Percentiles rank a stretch among this genome's conserved stretches.
Evolutionary conservation across 2,329 filamentous ascomycete species (phyloP).

Genomic region (Colletotrichum sp.): DNA sequence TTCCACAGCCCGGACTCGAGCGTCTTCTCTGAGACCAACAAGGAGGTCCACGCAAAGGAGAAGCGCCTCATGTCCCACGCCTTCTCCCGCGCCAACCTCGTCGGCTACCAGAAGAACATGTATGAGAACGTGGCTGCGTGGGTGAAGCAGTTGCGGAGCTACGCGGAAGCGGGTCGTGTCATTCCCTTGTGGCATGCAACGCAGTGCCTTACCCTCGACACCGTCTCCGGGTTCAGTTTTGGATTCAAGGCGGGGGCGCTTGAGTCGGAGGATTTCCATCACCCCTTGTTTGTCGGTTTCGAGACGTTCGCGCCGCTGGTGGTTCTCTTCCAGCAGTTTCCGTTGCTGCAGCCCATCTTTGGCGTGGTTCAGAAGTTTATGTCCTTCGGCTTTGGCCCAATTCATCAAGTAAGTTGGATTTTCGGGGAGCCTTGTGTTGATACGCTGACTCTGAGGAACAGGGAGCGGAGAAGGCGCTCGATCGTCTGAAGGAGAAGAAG

Average conservation of each 20-base stretch:
- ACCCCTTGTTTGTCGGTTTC: neutral
- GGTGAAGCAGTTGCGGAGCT: neutral
- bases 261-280: neutral
- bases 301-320: neutral
- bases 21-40: neutral
- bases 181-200: neutral
- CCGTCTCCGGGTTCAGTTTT: neutral
- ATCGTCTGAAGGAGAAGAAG: neutral
- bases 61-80: neutral
- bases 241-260: neutral
- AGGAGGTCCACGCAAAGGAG: neutral
- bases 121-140: neutral
- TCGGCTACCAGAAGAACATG: neutral
- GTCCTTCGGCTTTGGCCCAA: neutral
- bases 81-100: neutral
- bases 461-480: neutral
- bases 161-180: neutral
- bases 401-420: neutral
- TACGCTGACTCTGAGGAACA: neutral
- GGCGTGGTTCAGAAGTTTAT: neutral
- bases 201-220: neutral
- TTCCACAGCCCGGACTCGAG: neutral
- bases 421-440: fast-evolving
- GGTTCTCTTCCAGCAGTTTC: neutral
- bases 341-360: neutral